Base-by-base conservation (phyloP, 148 eudicot genomes). In the Chenopodium suecicum region DNA sequence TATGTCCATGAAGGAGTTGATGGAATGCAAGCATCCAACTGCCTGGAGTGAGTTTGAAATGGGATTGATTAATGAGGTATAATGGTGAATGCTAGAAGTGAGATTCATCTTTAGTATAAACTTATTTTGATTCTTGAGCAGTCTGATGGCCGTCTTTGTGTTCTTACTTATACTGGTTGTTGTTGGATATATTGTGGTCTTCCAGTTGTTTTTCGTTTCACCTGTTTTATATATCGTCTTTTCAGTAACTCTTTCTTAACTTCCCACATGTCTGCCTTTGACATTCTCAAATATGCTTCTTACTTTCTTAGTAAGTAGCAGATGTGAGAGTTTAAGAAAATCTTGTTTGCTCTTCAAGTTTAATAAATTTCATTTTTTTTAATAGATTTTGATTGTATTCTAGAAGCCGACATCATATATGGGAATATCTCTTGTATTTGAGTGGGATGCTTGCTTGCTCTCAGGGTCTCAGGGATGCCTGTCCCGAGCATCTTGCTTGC, bases 11-110 rank as follows among this genome's bases (percentile, higher is more conserved):
- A 88, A 95, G 88, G 97, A 95, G 78, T 86, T 95, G 78, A 81
- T 95, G 62, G 91, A 93, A 50, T 85, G 91, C 90, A 93, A 95
- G 90, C 94, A 95, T 90, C 98, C 98, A 77, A 90, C 97, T 75
- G 90, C 96, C 4, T 95, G 98, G 98, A 83, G 83, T 81, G 97
- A 95, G 82, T 95, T 95, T 87, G 98, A 95, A 80, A 86, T 85
- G 87, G 98, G 97, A 76, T 84, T 88, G 83, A 93, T 94, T 74
- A 37, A 88, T 75, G 98, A 94, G 97, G 98, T 94, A 89, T 73
- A 41, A 80, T 74, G 52, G 4, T 31, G 14, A 56, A 70, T 32
- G 25, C 64, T 0, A 27, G 37, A 66, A 41, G 5, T 52, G 6
- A 4, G 48, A 63, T 4, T 2, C 34, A 20, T 4, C 52, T 82